Base-by-base conservation (phyloP, 2,329 filamentous ascomycete species). In the Penicillium aurantiogriseum region DNA sequence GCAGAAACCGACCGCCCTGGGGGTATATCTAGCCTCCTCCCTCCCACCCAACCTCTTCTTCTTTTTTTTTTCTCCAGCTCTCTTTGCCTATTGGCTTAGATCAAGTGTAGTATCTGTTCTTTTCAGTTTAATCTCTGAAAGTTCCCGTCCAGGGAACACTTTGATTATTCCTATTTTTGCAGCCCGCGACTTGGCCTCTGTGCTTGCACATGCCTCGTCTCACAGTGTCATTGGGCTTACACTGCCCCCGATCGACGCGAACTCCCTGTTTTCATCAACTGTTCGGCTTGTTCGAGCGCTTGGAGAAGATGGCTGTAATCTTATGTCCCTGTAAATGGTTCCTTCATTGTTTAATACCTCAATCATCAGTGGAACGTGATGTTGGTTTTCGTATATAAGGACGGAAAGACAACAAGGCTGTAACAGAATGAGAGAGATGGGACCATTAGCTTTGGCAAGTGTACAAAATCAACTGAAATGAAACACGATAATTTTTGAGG, bases 51-150 rank as follows among this genome's bases (percentile, higher is more conserved):
- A 2, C 13, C 35, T 47, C 13, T 47, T 47, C 44, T 35, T 47
- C 17, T 47, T 29, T 47, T 47, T 47, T 29, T 47, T 47, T 19
- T 46, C 17, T 46, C 17, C 19, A 47, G 44, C 44, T 47, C 44
- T 47, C 29, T 47, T 47, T 47, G 44, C 44, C 44, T 47, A 46
- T 35, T 47, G 44, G 44, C 44, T 47, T 21, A 21, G 21, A 21
- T 21, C 21, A 21, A 21, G 21, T 21, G 21, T 21, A 21, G 21
- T 21, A 21, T 21, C 21, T 21, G 21, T 21, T 21, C 21, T 21
- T 21, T 21, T 21, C 21, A 21, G 21, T 21, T 21, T 21, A 21
- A 21, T 21, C 21, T 21, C 21, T 21, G 21, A 21, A 21, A 21
- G 21, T 21, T 21, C 21, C 21, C 21, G 21, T 21, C 21, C 21